Base-by-base conservation (phyloP, 2,329 filamentous ascomycete genomes). In the Hypoxylon sp. region DNA sequence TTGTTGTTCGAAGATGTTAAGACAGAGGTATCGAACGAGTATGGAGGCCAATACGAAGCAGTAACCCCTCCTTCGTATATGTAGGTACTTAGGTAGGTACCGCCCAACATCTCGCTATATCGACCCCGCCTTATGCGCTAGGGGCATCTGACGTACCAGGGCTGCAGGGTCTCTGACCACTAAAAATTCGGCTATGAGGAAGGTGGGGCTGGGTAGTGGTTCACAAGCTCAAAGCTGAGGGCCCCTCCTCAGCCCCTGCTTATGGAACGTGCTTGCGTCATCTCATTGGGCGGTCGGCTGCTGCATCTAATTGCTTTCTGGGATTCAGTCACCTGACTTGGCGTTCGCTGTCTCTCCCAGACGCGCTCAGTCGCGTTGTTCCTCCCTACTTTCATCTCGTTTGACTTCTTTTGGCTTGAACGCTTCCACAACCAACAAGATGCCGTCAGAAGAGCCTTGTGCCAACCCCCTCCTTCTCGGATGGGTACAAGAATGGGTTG, bases 401-500 rank as follows among this genome's bases (percentile, higher is more conserved):
- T n/a, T n/a, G n/a, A n/a, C n/a, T 36, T 16, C 38, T 8, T 36
- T 56, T 63, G 33, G 61, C 54, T 55, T 28, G 11, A 24, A 14
- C 18, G 32, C 55, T 14, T 22, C 59, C 49, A 8, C 11, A 22
- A 20, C 44, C 50, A 51, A 42, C 45, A 28, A 52, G 16, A 72
- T 73, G 69, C 63, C 71, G 42, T 49, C 63, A 45, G 72, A 79
- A 28, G 78, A 75, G 20, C 71, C 81, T 26, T 89, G 86, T 68
- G 85, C 88, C 14, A 96, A 96, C 71, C 89, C 91, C 4, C 82
- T 92, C 40, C 83, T 93, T 7, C 83, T 94, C 9, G 80, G 80
- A 68, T 94, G 91, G 88, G 87, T 94, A 52, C 89, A 91, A 73
- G 91, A 93, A 80, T 93, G 90, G 90, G 84, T 91, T 51, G 90